phyloP scores from a whole-genome alignment of 106 monocot genomes.

The Allium sativum region DNA sequence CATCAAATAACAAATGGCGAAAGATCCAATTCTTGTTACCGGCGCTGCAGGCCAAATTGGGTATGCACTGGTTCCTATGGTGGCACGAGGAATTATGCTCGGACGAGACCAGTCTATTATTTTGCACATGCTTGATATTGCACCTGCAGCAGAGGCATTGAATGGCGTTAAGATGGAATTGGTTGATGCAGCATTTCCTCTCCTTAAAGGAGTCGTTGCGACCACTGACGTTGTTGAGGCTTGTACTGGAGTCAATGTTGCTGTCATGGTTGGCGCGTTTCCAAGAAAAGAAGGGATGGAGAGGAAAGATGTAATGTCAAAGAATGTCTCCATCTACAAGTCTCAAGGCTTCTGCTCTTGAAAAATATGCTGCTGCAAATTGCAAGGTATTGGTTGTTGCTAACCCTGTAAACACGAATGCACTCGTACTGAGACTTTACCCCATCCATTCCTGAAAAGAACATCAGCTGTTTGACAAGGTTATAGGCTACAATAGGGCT shows the following conservation, averaged over 20 bases:
- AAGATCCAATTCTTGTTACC: too few relatives aligned
- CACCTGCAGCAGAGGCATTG: too few relatives aligned
- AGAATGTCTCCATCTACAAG: constrained; percentile 60
- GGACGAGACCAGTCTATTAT: constrained; percentile 48
- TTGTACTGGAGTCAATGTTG: constrained; percentile 48
- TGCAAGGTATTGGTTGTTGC: constrained; percentile 41
- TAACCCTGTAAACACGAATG: constrained; percentile 19
- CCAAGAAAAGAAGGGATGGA: constrained; percentile 58
- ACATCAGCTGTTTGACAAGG: constrained; percentile 70
- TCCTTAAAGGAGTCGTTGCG: constrained; percentile 14
- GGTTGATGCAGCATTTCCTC: constrained; percentile 5
- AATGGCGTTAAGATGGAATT: too few relatives aligned
- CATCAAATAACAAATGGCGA: too few relatives aligned
- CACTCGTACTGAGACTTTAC: constrained; percentile 50
- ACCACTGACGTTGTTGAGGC: constrained; percentile 51
- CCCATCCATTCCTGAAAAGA: constrained; percentile 52
- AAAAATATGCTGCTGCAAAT: constrained; percentile 42
- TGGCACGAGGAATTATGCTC: constrained; percentile 55
- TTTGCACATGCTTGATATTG: constrained; percentile 51
- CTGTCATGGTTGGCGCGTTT: constrained; percentile 51
- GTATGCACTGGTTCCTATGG: constrained; percentile 61
- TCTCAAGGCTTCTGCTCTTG: constrained; percentile 53
- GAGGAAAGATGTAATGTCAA: constrained; percentile 56
- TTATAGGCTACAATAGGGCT: constrained; percentile 70
- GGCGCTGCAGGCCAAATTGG: constrained; percentile 66